Base-by-base conservation (phyloP, 2,329 filamentous ascomycete genomes). In the Stachybotrys chlorohalonatus region DNA sequence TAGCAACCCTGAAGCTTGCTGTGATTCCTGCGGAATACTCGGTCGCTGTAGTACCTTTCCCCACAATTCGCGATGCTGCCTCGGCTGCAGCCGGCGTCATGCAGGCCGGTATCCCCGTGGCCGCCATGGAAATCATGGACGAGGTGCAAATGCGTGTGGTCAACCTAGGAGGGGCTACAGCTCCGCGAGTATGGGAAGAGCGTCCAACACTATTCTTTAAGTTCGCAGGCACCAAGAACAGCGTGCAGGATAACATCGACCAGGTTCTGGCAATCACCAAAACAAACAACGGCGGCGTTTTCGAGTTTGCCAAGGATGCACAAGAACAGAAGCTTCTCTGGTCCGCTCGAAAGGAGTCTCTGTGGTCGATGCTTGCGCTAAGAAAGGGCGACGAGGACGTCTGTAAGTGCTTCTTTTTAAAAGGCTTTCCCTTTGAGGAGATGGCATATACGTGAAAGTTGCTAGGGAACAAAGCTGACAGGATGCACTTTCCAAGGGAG, bases 71-170 rank as follows among this genome's bases (percentile, higher is more conserved):
- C 31, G 84, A 89, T 66, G 89, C 89, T 1, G 88, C 89, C 0
- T 79, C 84, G 0, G 87, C 88, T 0, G 89, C 89, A 0, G 85
- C 86, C 2, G 82, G 81, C 52, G 82, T 93, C n/a, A 87, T 93
- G 77, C 83, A 87, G 62, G 79, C 83, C 1, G 88, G 86, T 0
- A 77, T 91, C 4, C 87, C 86, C 0, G 79, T 92, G 7, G 87
- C 85, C 0, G 86, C 86, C 4, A 86, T 92, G 82, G 89, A 94
- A 70, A 84, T 94, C 61, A 90, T 94, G 87, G 89, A 94, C 65
- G 89, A 94, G 55, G 86, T 93, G 4, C 88, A 92, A 70, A 94
- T 94, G 89, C 80, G 77, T 59, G 87, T 93, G 0, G 85, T 94
- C 65, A 94, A 94, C 70, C 76, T 84, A 53, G 82, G 86, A 11